A percentile compares a stretch with the other conserved stretches of the same genome.
phyloP scores from a whole-genome alignment of 1,139 yeast species.

The Saccharomycopsis hybrid region DNA sequence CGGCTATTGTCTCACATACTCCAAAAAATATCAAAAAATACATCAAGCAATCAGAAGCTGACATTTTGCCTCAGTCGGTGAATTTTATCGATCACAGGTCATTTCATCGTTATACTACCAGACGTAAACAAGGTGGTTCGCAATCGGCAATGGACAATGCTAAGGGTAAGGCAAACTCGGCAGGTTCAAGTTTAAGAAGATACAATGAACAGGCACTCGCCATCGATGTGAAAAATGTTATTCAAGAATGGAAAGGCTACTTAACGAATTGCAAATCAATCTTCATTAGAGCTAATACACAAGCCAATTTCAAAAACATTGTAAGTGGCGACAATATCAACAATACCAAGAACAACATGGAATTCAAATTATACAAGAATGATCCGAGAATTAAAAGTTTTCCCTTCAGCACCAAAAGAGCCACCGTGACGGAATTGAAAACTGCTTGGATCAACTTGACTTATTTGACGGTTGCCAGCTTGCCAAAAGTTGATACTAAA shows the following conservation, averaged over 20 bases:
- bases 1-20: conserved; percentile 78
- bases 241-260: conserved; percentile 57
- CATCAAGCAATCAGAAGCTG: conserved; percentile 37
- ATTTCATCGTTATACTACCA: conserved; percentile 90
- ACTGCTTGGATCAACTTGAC: conserved; percentile 80
- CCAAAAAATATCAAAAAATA: conserved; percentile 51
- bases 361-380: conserved; percentile 23
- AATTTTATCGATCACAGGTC: conserved; percentile 72
- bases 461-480: conserved; percentile 48
- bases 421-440: conserved; percentile 76
- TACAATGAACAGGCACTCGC: conserved; percentile 81
- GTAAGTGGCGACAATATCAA: conserved; percentile 58
- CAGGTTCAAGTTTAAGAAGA: conserved; percentile 86
- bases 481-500: conserved; percentile 43
- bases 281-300: conserved; percentile 81
- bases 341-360: conserved; percentile 20
- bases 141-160: conserved; percentile 91
- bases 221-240: conserved; percentile 64
- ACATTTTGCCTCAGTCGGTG: conserved; percentile 52
- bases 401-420: conserved; percentile 88
- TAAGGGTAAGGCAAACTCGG: conserved; percentile 92
- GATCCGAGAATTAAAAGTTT: conserved; percentile 60
- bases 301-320: conserved; percentile 56
- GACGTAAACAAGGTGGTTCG: conserved; percentile 97
- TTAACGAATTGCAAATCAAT: conserved; percentile 58